phyloP scores from a whole-genome alignment of 768 basidiomycete species.

The Leccinum subtestaceum region DNA sequence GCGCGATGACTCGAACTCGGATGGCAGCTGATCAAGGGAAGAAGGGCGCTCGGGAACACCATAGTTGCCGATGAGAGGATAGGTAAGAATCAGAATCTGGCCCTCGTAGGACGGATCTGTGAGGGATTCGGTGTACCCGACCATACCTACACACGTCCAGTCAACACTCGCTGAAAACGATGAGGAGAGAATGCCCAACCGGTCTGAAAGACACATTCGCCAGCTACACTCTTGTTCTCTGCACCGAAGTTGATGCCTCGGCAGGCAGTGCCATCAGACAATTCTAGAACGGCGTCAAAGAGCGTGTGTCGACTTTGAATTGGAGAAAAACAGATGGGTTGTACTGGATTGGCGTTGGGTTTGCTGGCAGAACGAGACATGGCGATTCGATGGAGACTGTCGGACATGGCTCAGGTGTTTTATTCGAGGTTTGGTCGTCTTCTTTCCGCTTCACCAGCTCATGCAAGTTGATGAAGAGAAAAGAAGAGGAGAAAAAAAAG shows the following conservation, averaged over 20 bases:
- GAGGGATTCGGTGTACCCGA: constrained; percentile 96
- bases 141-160: constrained; percentile 72
- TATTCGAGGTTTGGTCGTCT: constrained; percentile 27
- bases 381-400: constrained; percentile 36
- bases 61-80: constrained; percentile 96
- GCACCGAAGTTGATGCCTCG: constrained; percentile 94
- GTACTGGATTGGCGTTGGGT: constrained; percentile 32
- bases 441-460: constrained; percentile 48
- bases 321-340: constrained; percentile 36
- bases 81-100: constrained; percentile 96
- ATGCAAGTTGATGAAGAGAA: constrained; percentile 48
- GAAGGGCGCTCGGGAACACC: constrained; percentile 78
- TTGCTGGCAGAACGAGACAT: constrained; percentile 46
- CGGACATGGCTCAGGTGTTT: constrained; percentile 13
- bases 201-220: constrained; percentile 99
- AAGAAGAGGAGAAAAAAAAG: constrained; percentile 36
- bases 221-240: constrained; percentile 83
- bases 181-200: constrained; percentile 51
- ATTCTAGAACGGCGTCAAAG: constrained; percentile 76
- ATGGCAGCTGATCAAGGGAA: constrained; percentile 54
- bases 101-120: constrained; percentile 99
- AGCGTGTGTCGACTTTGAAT: constrained; percentile 20
- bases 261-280: constrained; percentile 85
- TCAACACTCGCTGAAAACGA: constrained; percentile 15
- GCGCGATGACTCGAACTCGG: constrained; percentile 89